Percentiles rank a stretch among this genome's conserved stretches.
Evolutionary conservation across 345 rosid species (phyloP).

Genomic region (Pelargonium nanum): DNA sequence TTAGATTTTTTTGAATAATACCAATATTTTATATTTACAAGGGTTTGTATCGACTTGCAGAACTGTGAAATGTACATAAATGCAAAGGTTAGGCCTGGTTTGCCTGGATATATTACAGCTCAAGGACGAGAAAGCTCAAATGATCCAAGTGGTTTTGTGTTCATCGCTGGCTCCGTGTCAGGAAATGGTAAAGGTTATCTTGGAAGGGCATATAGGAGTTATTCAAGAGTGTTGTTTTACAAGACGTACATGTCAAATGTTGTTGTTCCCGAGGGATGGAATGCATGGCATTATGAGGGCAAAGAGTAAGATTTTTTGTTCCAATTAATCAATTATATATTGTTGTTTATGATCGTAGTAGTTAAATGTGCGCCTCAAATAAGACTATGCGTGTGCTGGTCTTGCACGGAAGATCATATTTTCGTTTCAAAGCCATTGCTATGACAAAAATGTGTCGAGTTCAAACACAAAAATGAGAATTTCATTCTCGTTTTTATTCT

Average conservation of each 20-base stretch:
- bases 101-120: conserved; percentile 25
- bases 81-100: not conserved
- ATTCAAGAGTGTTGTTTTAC: conserved; percentile 25
- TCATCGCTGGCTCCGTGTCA: not conserved
- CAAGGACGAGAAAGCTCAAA: conserved; percentile 11
- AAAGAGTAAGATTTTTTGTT: conserved; percentile 7
- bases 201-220: conserved; percentile 29
- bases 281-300: conserved; percentile 8
- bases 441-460: too few relatives aligned
- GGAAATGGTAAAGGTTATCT: conserved; percentile 19
- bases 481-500: too few relatives aligned
- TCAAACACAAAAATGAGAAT: too few relatives aligned
- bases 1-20: too few relatives aligned
- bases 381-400: too few relatives aligned
- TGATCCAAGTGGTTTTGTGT: conserved; percentile 24
- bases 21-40: too few relatives aligned
- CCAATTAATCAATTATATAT: too few relatives aligned
- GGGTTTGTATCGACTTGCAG: conserved; percentile 4
- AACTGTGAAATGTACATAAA: conserved; percentile 9
- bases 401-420: too few relatives aligned
- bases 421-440: too few relatives aligned
- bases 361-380: too few relatives aligned
- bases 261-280: conserved; percentile 23
- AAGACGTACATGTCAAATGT: not conserved
- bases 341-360: too few relatives aligned